Percentiles rank a stretch among this genome's conserved stretches.
phyloP scores from a whole-genome alignment of 1,139 yeast genomes.

The Pichiaceae sp. region DNA sequence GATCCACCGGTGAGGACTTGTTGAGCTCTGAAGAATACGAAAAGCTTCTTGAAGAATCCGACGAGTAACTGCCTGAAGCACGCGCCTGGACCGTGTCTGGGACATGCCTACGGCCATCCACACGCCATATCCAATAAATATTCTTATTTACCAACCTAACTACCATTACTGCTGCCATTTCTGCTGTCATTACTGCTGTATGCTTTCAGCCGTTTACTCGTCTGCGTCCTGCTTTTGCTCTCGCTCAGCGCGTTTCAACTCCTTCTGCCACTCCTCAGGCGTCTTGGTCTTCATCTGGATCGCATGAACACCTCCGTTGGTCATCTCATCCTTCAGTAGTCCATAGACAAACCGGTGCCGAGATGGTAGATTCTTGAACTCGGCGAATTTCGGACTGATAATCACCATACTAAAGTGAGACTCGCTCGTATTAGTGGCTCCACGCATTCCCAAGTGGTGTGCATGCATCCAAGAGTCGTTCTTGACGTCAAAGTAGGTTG shows the following conservation, averaged over 20 bases:
- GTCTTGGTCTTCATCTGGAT: slow-evolving; percentile 83
- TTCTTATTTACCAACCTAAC: no score
- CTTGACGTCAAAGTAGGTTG: slow-evolving; percentile 44
- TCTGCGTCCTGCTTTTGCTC: no score
- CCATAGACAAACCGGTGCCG: slow-evolving; percentile 75
- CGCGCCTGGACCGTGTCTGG: no score
- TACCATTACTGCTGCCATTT: no score
- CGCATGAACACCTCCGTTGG: slow-evolving; percentile 75
- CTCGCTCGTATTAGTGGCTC: slow-evolving; percentile 66
- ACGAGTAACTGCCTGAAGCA: slow-evolving; percentile 13
- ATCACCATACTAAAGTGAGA: slow-evolving; percentile 75
- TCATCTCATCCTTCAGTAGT: slow-evolving; percentile 64
- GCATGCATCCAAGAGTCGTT: slow-evolving; percentile 89
- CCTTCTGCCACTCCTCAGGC: slow-evolving; percentile 42
- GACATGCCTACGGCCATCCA: no score
- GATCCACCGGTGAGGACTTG: slow-evolving; percentile 28
- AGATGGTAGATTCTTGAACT: slow-evolving; percentile 51
- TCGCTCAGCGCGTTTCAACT: neutral
- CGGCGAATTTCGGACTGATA: slow-evolving; percentile 63
- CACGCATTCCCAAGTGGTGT: slow-evolving; percentile 78
- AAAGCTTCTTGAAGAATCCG: slow-evolving; percentile 43
- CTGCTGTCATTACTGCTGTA: no score
- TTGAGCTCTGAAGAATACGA: slow-evolving; percentile 56
- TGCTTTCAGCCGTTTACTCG: no score
- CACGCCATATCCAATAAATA: no score